Percentiles rank a stretch among this genome's conserved stretches.
These are phyloP conservation scores for Torulaspora pretoriensis DNA, from an alignment of 1,139 yeast species.

Conservation along the genomic window DNA sequence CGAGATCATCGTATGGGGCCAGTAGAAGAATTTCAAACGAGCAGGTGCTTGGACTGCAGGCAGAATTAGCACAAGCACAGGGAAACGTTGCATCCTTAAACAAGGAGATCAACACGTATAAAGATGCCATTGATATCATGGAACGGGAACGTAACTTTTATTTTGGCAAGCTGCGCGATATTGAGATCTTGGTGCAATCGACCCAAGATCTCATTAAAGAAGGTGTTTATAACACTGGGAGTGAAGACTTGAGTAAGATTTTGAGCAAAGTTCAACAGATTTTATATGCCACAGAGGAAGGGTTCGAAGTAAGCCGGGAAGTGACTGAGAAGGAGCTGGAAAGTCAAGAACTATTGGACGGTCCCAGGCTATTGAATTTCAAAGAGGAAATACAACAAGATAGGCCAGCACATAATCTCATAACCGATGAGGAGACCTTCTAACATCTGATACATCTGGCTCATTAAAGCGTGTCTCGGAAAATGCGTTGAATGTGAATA, in stretches of 20 bases:
- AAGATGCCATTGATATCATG: constrained; percentile 52
- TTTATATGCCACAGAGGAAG: constrained; percentile 77
- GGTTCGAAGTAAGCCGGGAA: constrained; percentile 49
- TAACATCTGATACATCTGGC: constrained; percentile 7
- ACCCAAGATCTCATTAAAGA: constrained; percentile 49
- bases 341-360: constrained; percentile 4
- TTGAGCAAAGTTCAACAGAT: constrained; percentile 66
- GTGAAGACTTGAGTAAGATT: constrained; percentile 41
- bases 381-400: constrained; percentile 6
- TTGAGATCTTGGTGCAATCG: constrained; percentile 74
- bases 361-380: constrained; percentile 1
- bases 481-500: constrained; percentile 7
- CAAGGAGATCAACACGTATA: constrained; percentile 51
- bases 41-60: constrained; percentile 33
- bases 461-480: background rate
- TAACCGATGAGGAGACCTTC: constrained; percentile 36
- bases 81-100: constrained; percentile 42
- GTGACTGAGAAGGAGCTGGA: constrained; percentile 22
- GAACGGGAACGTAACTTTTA: constrained; percentile 83
- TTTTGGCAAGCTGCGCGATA: constrained; percentile 81
- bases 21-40: constrained; percentile 28
- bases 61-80: constrained; percentile 37
- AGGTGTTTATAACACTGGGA: constrained; percentile 36
- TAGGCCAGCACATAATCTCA: constrained; percentile 27
- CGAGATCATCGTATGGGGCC: constrained; percentile 11